Percentiles rank a stretch among this genome's conserved stretches.
Evolutionary conservation across 2,329 filamentous ascomycete species (phyloP).

Genomic region (Arthrobotrys iridis): DNA sequence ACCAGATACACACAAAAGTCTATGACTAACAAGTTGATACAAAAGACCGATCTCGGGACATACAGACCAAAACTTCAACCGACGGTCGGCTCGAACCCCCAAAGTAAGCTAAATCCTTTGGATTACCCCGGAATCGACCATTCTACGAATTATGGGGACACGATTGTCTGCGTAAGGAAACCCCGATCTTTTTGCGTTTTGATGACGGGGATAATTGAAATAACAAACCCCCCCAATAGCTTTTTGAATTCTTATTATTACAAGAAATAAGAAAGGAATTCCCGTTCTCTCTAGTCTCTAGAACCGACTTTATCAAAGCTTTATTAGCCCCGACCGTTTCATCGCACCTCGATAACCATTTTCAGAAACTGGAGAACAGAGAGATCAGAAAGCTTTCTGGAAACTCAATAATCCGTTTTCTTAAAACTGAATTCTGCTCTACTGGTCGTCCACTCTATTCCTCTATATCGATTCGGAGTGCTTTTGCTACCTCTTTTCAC

Average conservation of each 20-base stretch:
- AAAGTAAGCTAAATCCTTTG: not conserved
- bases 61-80: not conserved
- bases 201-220: not conserved
- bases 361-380: not conserved
- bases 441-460: not conserved
- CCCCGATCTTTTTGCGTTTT: not conserved
- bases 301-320: slow-evolving; percentile 7
- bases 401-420: slow-evolving; percentile 1
- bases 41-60: not conserved
- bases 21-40: not conserved
- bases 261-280: not conserved
- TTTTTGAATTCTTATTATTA: not conserved
- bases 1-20: not conserved
- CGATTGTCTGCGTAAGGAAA: not conserved
- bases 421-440: not conserved
- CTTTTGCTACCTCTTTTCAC: not conserved
- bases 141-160: not conserved
- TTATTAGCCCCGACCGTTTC: not conserved
- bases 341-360: not conserved
- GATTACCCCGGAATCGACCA: not conserved
- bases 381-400: slow-evolving; percentile 3
- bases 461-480: not conserved
- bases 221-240: not conserved
- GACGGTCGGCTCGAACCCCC: no score
- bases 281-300: not conserved